These are phyloP conservation scores for Tuber umbilicatum DNA, from an alignment of 495 filamentous ascomycete species.

Conservation along the genomic window DNA sequence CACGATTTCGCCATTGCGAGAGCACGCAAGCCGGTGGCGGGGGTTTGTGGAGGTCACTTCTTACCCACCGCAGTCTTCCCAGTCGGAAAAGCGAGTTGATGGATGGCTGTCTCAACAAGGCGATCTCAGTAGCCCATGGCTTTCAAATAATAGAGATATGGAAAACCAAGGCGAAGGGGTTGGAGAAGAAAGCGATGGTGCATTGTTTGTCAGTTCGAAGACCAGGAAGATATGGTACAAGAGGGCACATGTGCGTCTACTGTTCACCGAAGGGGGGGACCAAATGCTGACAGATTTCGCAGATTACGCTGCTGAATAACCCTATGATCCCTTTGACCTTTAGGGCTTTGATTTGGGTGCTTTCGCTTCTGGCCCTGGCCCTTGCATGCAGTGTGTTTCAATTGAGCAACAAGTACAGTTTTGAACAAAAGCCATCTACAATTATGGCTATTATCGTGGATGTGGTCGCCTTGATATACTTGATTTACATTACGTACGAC, in stretches of 20 bases:
- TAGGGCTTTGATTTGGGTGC: constrained; percentile 72
- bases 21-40: constrained; percentile 56
- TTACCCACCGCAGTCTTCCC: constrained; percentile 48
- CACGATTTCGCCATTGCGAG: constrained; percentile 32
- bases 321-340: constrained; percentile 80
- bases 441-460: constrained; percentile 89
- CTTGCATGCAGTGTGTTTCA: constrained; percentile 69
- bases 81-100: constrained; percentile 49
- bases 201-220: constrained; percentile 27
- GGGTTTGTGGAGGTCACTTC: constrained; percentile 53
- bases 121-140: constrained; percentile 50
- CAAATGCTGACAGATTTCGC: constrained; percentile 29
- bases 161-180: constrained; percentile 48
- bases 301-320: constrained; percentile 61
- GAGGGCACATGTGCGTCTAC: constrained; percentile 46
- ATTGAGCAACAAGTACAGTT: constrained; percentile 46
- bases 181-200: constrained; percentile 31
- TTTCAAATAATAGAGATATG: constrained; percentile 48
- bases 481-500: constrained; percentile 89
- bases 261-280: constrained; percentile 7
- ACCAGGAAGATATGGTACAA: constrained; percentile 53
- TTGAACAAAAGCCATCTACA: constrained; percentile 56
- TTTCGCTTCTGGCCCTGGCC: constrained; percentile 74
- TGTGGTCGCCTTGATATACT: constrained; percentile 77
- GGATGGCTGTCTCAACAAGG: constrained; percentile 53